Evolutionary conservation across 2,329 filamentous ascomycete genomes (phyloP), one percentile per base, ranked within the genome.

Genomic region (Pseudonectria foliicola): DNA sequence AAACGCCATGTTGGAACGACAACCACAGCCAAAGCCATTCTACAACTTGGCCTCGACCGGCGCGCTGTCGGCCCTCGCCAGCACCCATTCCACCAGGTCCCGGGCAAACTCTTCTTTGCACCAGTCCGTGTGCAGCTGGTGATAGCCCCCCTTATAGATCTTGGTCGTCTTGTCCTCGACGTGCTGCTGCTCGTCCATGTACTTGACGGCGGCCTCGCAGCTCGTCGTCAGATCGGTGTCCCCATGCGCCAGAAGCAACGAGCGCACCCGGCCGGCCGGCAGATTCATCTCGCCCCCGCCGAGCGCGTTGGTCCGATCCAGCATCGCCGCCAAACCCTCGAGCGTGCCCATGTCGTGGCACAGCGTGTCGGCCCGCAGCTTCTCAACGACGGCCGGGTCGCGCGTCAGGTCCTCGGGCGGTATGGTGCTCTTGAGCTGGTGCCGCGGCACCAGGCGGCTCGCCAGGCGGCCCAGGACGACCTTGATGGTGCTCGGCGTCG

Each of bases 301-400:
- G n/a, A 21, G 18, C 18, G 18, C 18, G 18, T 21, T 21, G 18
- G 81, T 81, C 16, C 89, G 75, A 56, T 93, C 85, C 44, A 95
- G 63, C 72, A 95, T 71, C 0, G 76, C 80, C 1, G 82, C 73
- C 24, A 95, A 57, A 1, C 85, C 85, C 57, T 89, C 81, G n/a
- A 94, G 68, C 6, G 89, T 95, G 25, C 87, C 89, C 3, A 79
- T 90, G 58, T 90, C 73, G 61, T 95, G 88, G 59, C 80, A 78
- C 34, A 95, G 67, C 32, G 68, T 54, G 59, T 95, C 89, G 21
- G 75, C 70, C 3, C 65, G 63, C 44, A 85, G 72, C 16, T 67
- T 70, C 50, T 74, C 66, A 34, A 74, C 70, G 3, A 85, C 75
- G 14, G 64, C 74, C 15, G 72, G 66, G 58, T 90, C 83, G 15